These are phyloP conservation scores for Grigorovia jiainica DNA, from an alignment of 805 yeast species.

Conservation along the genomic window DNA sequence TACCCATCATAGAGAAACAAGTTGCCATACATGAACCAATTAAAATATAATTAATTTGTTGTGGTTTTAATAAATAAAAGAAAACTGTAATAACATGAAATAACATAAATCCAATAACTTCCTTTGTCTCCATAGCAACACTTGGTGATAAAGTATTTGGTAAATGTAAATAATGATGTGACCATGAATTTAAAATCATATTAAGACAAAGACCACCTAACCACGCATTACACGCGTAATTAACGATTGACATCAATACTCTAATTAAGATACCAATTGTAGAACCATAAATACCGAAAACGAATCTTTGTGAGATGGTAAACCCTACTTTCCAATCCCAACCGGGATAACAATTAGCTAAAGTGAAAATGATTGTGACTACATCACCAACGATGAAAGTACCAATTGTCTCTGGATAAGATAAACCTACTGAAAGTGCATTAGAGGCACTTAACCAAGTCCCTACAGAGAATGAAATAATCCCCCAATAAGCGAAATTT, in stretches of 20 bases:
- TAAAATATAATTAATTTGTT: conserved; percentile 31
- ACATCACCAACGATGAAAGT: conserved; percentile 39
- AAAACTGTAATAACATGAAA: conserved; percentile 38
- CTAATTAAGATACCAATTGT: conserved; percentile 34
- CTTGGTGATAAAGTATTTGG: conserved; percentile 26
- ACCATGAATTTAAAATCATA: conserved; percentile 33
- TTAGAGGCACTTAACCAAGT: conserved; percentile 40
- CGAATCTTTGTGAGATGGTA: conserved; percentile 37
- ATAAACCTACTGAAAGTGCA: conserved; percentile 35
- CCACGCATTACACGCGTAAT: conserved; percentile 39
- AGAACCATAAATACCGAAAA: conserved; percentile 40
- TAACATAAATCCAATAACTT: conserved; percentile 31
- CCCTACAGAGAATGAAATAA: conserved; percentile 35
- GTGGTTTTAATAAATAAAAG: conserved; percentile 35
- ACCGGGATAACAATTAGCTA: conserved; percentile 41
- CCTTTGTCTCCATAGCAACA: conserved; percentile 31
- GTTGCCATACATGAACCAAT: conserved; percentile 31
- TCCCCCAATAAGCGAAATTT: conserved; percentile 37
- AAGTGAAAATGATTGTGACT: conserved; percentile 35
- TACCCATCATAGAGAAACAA: conserved; percentile 34
- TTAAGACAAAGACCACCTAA: conserved; percentile 35
- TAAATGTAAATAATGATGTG: conserved; percentile 30
- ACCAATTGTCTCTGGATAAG: conserved; percentile 38
- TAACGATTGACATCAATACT: conserved; percentile 37
- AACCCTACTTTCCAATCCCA: conserved; percentile 41